Evolutionary conservation across 139 green algal genomes (phyloP).

Genomic region (Chlorella ohadii): DNA sequence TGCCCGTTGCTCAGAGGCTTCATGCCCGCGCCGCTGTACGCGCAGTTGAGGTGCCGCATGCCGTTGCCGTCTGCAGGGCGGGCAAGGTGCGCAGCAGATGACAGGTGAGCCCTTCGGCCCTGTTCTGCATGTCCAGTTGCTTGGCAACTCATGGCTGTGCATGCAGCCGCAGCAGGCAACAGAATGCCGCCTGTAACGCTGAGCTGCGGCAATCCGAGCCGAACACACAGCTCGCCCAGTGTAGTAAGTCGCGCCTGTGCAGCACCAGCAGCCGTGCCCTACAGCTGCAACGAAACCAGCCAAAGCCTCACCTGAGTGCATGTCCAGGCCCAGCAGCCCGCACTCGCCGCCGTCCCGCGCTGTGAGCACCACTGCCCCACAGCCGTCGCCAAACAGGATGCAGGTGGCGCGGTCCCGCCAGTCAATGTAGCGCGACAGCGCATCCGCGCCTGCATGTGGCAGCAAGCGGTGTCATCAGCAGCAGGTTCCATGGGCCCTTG

Average conservation of each 20-base stretch:
- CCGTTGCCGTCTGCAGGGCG: conserved; percentile 76
- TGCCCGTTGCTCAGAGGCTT: conserved; percentile 28
- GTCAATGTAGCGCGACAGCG: conserved; percentile 92
- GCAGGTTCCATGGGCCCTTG: no score
- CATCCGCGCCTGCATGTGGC: conserved; percentile 82
- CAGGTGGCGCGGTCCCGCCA: conserved; percentile 95
- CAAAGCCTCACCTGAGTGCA: conserved; percentile 54
- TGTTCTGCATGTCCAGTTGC: no score
- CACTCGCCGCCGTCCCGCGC: conserved; percentile 56
- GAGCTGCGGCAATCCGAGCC: no score
- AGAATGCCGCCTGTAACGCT: no score
- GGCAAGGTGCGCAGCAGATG: not conserved
- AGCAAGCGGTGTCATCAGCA: no score
- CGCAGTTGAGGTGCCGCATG: conserved; percentile 79
- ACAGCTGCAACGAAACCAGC: no score
- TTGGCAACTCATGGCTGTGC: no score
- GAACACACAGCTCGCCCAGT: no score
- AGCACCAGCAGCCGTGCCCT: not conserved
- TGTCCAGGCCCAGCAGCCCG: conserved; percentile 83
- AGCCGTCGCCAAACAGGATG: conserved; percentile 98
- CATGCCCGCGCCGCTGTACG: conserved; percentile 41
- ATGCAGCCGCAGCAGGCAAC: no score
- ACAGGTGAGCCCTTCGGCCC: no score
- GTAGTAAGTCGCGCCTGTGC: not conserved
- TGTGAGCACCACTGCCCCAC: conserved; percentile 87